These are phyloP conservation scores for Acer negundo DNA, from an alignment of 345 rosid genomes.

Conservation along the genomic window DNA sequence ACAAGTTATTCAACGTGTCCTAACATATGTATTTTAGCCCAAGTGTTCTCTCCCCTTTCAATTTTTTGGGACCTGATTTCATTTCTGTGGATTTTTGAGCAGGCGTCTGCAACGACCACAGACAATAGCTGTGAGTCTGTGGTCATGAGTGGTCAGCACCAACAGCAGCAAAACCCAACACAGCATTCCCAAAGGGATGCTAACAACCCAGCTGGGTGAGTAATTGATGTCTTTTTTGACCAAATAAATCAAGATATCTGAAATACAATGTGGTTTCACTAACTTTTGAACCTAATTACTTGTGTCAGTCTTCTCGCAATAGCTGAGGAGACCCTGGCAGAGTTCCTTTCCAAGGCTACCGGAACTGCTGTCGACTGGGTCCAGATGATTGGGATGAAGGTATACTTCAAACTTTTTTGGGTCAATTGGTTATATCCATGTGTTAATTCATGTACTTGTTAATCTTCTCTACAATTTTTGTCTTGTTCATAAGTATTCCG, in stretches of 20 bases:
- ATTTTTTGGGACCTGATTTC: not conserved
- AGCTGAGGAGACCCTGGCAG: constrained; percentile 95
- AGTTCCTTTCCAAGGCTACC: constrained; percentile 95
- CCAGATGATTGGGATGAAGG: constrained; percentile 99
- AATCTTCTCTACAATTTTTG: not conserved
- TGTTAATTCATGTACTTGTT: too few relatives aligned
- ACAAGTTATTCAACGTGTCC: not conserved
- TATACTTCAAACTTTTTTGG: constrained; percentile 16
- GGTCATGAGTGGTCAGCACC: constrained; percentile 98
- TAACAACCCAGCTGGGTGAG: constrained; percentile 98
- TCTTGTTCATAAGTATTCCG: not conserved
- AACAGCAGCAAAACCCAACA: constrained; percentile 95
- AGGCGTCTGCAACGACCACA: constrained; percentile 95
- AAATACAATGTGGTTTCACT: not conserved
- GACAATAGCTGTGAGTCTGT: constrained; percentile 99
- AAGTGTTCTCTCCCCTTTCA: not conserved
- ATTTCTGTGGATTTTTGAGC: constrained; percentile 12
- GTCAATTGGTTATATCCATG: not conserved
- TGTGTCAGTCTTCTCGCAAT: constrained; percentile 72
- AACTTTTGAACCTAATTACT: not conserved
- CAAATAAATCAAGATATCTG: not conserved
- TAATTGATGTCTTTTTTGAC: not conserved
- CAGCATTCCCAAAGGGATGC: constrained; percentile 94
- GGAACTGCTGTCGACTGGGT: constrained; percentile 99
- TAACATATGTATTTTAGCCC: not conserved